Base-by-base conservation (phyloP, 2,329 filamentous ascomycete genomes). In the Colletotrichum spaethianum region DNA sequence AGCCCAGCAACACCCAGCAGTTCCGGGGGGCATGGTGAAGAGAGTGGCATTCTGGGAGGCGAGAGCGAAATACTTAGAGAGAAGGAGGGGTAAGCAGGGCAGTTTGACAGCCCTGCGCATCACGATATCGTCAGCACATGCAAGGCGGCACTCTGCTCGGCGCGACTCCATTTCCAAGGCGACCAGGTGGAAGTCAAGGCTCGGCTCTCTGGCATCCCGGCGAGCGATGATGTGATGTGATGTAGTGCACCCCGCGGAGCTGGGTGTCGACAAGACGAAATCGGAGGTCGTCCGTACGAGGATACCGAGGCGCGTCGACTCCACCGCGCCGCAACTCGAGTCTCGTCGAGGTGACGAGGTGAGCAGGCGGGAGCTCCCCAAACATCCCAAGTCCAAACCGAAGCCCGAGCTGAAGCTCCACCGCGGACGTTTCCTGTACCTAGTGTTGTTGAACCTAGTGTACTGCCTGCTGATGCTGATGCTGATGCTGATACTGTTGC, bases 51-150 rank as follows among this genome's bases (percentile, higher is more conserved):
- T n/a, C 23, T 48, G 46, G 12, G n/a, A 55, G 50, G 9, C 52
- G 52, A 31, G 18, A 20, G 61, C 40, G 33, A 8, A 38, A 38
- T n/a, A n/a, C n/a, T n/a, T n/a, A n/a, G n/a, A 31, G 65, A n/a
- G 53, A 42, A 36, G 33, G 56, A 42, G 42, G 52, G 28, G 40
- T 38, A 40, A 55, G 20, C 28, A 44, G 38, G n/a, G 63, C 44
- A 63, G 56, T 42, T 68, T 53, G 61, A 31, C 67, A 67, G 67
- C 67, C 67, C 67, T 62, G 68, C 42, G 9, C 36, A 67, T 57
- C 40, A 68, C 48, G 56, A 57, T 57, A 63, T 28, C 63, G 60
- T 63, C 63, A 67, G 68, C 63, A 50, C 28, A 62, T 67, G 57
- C 28, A 18, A 23, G 12, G 56, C 53, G 28, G 57, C 20, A 18